Percentiles rank a stretch among this genome's conserved stretches.
phyloP scores from a whole-genome alignment of 2,329 filamentous ascomycete species.

The Juglanconis oblonga region DNA sequence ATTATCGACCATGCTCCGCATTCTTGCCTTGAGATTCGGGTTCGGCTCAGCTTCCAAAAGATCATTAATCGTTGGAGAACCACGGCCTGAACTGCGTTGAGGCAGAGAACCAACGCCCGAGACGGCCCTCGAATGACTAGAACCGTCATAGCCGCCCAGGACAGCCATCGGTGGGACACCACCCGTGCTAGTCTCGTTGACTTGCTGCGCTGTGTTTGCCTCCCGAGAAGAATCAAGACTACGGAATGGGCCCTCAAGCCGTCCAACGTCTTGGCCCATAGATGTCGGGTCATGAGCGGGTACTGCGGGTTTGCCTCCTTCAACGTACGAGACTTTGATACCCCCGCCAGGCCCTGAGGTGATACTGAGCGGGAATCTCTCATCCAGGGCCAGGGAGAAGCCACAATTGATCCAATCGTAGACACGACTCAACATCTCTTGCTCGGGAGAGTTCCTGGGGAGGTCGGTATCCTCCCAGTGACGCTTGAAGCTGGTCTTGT shows the following conservation, averaged over 20 bases:
- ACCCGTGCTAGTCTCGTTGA: background rate
- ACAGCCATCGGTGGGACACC: background rate
- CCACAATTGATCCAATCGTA: slow-evolving; percentile 16
- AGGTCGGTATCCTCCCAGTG: slow-evolving; percentile 22
- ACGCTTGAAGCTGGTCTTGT: slow-evolving; percentile 23
- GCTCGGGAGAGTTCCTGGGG: background rate
- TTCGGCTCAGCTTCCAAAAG: slow-evolving; percentile 17
- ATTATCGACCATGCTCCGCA: slow-evolving; percentile 40
- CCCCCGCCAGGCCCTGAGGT: background rate
- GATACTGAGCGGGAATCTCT: slow-evolving; percentile 10
- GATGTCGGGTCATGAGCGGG: background rate
- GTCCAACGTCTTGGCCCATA: background rate
- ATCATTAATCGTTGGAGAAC: slow-evolving; percentile 1
- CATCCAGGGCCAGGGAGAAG: slow-evolving; percentile 14
- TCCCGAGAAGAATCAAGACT: background rate
- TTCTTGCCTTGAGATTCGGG: slow-evolving; percentile 13
- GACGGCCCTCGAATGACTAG: background rate
- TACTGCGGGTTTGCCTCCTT: slow-evolving; percentile 9
- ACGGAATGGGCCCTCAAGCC: slow-evolving; percentile 6
- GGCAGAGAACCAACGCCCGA: background rate
- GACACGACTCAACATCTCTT: slow-evolving; percentile 15
- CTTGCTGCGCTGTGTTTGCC: background rate
- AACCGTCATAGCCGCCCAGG: background rate
- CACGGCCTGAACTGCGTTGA: background rate
- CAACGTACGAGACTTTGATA: slow-evolving; percentile 13